phyloP scores from a whole-genome alignment of 345 rosid genomes.

The Ricinus communis region DNA sequence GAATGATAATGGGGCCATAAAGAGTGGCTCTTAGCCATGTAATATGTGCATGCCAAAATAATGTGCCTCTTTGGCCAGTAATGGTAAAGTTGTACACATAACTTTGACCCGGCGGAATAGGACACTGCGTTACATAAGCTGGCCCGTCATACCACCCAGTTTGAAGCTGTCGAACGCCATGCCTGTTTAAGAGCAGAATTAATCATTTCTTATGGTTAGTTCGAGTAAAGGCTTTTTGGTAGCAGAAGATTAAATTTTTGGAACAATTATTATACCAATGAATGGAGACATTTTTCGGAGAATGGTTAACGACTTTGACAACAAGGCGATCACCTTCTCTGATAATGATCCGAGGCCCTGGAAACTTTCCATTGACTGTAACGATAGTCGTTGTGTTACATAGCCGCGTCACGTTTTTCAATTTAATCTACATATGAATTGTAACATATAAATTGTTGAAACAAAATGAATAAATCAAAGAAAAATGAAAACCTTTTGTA shows the following conservation, averaged over 20 bases:
- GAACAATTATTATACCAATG: constrained; percentile 13
- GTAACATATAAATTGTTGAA: neutral
- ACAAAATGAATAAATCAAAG: neutral
- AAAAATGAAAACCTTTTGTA: too few relatives aligned
- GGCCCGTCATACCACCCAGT: constrained; percentile 21
- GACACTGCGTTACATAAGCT: constrained; percentile 19
- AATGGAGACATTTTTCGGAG: constrained; percentile 18
- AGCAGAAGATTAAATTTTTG: too few relatives aligned
- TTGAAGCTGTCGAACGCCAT: constrained; percentile 20
- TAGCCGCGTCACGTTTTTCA: constrained; percentile 19
- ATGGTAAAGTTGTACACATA: constrained; percentile 22
- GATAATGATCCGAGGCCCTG: constrained; percentile 19
- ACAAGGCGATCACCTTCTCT: constrained; percentile 23
- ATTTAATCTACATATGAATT: constrained; percentile 9
- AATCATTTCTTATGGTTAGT: too few relatives aligned
- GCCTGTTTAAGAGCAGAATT: constrained; percentile 15
- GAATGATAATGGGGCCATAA: constrained; percentile 20
- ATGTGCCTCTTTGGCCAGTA: constrained; percentile 19
- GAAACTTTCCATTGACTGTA: constrained; percentile 23
- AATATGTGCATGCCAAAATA: constrained; percentile 20
- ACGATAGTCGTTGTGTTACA: constrained; percentile 21
- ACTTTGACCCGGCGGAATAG: constrained; percentile 7
- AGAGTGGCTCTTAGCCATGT: constrained; percentile 17
- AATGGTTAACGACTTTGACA: constrained; percentile 19
- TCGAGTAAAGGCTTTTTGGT: too few relatives aligned